Percentiles rank a stretch among this genome's conserved stretches.
Conservation (phyloP, 306 rosid genomes). For the Calophaca sinica region DNA sequence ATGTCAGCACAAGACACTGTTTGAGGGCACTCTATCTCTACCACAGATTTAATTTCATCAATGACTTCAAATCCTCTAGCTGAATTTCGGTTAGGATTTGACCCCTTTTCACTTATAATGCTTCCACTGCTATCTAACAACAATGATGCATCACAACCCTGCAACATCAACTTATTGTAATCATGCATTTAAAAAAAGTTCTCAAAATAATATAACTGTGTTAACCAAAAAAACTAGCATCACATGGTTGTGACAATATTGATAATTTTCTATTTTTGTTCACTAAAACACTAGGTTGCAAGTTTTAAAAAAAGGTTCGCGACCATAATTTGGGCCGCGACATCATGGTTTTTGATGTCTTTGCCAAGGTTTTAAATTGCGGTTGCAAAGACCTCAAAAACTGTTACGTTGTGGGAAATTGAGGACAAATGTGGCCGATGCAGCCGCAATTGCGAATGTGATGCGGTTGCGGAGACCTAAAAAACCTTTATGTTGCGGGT, state of each 20-base stretch:
- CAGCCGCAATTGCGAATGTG: too few species aligned
- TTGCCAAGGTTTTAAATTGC: too few species aligned
- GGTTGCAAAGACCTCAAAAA: too few species aligned
- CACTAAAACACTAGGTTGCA: too few species aligned
- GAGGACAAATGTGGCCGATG: too few species aligned
- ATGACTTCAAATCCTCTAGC: constrained; percentile 79
- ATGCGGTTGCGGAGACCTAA: too few species aligned
- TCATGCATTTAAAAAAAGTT: background rate
- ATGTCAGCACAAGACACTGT: constrained; percentile 94
- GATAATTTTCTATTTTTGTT: background rate
- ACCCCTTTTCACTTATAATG: constrained; percentile 71
- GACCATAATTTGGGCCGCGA: too few species aligned
- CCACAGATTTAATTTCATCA: constrained; percentile 77
- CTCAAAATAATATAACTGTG: background rate
- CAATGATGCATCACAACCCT: constrained; percentile 95
- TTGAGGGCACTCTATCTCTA: constrained; percentile 78
- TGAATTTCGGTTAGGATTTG: constrained; percentile 81
- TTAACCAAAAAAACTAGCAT: background rate
- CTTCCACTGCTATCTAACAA: constrained; percentile 71
- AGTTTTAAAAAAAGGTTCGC: too few species aligned
- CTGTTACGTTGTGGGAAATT: too few species aligned
- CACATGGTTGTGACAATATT: background rate
- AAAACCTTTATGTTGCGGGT: too few species aligned
- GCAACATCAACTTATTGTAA: constrained; percentile 40
- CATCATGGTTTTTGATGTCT: too few species aligned